phyloP scores from a whole-genome alignment of 2,329 filamentous ascomycete genomes.

The Trichoderma sp. region DNA sequence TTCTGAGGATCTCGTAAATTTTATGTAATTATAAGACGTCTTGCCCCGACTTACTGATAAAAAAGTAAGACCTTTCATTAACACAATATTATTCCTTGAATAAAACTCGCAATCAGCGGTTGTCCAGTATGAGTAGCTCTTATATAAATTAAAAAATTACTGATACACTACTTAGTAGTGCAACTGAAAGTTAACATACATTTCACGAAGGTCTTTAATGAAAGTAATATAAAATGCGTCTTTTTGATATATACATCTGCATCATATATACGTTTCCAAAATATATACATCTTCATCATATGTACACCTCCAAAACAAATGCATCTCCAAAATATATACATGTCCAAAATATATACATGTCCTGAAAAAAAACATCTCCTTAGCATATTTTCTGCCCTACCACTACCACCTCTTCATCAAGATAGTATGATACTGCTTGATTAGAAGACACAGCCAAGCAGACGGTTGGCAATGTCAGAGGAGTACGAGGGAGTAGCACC shows the following conservation, averaged over 20 bases:
- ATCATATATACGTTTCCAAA: not conserved
- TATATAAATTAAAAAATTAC: no score
- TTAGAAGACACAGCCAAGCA: conserved; percentile 20
- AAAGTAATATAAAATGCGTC: not conserved
- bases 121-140: rapidly evolving
- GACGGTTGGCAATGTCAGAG: conserved; percentile 24
- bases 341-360: not conserved
- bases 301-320: not conserved
- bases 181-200: no score
- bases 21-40: not conserved
- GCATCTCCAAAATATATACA: not conserved
- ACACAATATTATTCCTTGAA: not conserved
- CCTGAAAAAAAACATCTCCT: not conserved
- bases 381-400: not conserved
- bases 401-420: not conserved
- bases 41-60: not conserved
- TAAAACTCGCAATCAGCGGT: not conserved
- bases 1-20: not conserved
- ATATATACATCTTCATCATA: not conserved
- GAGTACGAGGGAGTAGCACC: conserved; percentile 22
- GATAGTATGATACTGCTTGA: not conserved
- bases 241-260: not conserved
- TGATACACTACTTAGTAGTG: not conserved
- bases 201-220: not conserved
- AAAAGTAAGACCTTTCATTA: not conserved